Base-by-base conservation (phyloP, 371 early-diverging fungal genomes). In the Amoeboaphelidium protococcarum region DNA sequence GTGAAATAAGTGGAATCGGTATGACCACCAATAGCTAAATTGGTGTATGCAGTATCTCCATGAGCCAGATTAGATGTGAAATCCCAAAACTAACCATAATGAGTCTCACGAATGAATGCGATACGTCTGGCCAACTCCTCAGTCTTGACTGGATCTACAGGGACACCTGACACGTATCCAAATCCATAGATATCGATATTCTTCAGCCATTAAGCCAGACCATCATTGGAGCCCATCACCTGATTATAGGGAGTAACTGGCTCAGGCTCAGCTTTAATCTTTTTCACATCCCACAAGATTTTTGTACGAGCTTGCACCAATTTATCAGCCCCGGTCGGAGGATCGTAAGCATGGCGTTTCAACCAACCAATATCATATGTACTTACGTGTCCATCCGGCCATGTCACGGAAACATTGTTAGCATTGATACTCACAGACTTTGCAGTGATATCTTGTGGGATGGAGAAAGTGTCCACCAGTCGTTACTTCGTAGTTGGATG, bases 1-100 rank as follows among this genome's bases (percentile, higher is more conserved):
- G 82, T 83, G 50, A 84, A 87, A 53, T 87, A 87, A 0, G 85
- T 84, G 16, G 75, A 81, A 56, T 87, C 88, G 0, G 85, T 87
- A 50, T 87, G 88, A 0, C 77, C 78, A 25, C 74, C 74, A 10
- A 87, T 61, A 0, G 73, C 71, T 2, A 82, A 42, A n/a, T 59
- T 65, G 0, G 85, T 81, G 55, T 85, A 87, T 13, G 88, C 88
- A 0, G 82, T 82, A 56, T 87, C 88, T 24, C 78, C 82, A 58
- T 82, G 82, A 22, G 68, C 75, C 45, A 80, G 57, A 51, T 84
- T 68, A 10, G 83, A 65, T 0, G 78, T 76, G 48, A 85, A 79
- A 13, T 77, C 78, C 19, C 22, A 52, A 54, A 47, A 48, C 16
- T 48, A 6, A 13, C 82, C 79, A 51, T 82, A 87, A 52, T 84